Conservation (phyloP, 805 yeast genomes). For the Schizosaccharomyces japonicus region DNA sequence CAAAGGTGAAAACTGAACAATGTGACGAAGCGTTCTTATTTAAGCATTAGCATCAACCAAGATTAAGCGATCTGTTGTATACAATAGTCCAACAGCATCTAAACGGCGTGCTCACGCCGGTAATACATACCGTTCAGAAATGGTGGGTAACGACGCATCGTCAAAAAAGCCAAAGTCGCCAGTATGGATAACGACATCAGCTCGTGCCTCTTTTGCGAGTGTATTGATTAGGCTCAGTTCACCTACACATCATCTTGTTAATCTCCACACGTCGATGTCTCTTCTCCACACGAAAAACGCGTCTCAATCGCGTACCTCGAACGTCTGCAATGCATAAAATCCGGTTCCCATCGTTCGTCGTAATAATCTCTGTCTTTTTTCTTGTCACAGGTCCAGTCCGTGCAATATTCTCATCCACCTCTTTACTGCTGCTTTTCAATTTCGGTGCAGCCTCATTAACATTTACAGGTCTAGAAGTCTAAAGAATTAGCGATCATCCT, state of each 20-base stretch:
- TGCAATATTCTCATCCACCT: too few species aligned
- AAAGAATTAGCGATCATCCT: too few species aligned
- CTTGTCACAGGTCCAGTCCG: too few species aligned
- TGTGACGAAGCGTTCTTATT: slow-evolving; percentile 23
- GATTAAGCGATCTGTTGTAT: too few species aligned
- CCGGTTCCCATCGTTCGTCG: slow-evolving; percentile 16
- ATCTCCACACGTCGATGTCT: too few species aligned
- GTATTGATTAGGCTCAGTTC: slow-evolving; percentile 26
- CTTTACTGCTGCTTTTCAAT: too few species aligned
- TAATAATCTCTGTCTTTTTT: too few species aligned
- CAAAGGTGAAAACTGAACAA: slow-evolving; percentile 42
- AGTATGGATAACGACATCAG: slow-evolving; percentile 37
- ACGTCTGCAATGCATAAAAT: slow-evolving; percentile 32
- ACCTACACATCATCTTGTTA: too few species aligned
- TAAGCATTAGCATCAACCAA: too few species aligned
- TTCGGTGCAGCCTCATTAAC: too few species aligned
- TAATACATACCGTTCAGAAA: slow-evolving; percentile 26
- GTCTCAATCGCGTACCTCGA: slow-evolving; percentile 18
- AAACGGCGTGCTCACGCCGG: neutral
- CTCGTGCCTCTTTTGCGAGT: slow-evolving; percentile 25
- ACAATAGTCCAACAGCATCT: neutral
- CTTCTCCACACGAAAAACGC: neutral
- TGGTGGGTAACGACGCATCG: slow-evolving; percentile 27
- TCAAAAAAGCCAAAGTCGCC: slow-evolving; percentile 69
- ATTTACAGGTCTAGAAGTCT: too few species aligned